Evolutionary conservation across 768 basidiomycete genomes (phyloP).

Genomic region (Nidularia pulvinata): DNA sequence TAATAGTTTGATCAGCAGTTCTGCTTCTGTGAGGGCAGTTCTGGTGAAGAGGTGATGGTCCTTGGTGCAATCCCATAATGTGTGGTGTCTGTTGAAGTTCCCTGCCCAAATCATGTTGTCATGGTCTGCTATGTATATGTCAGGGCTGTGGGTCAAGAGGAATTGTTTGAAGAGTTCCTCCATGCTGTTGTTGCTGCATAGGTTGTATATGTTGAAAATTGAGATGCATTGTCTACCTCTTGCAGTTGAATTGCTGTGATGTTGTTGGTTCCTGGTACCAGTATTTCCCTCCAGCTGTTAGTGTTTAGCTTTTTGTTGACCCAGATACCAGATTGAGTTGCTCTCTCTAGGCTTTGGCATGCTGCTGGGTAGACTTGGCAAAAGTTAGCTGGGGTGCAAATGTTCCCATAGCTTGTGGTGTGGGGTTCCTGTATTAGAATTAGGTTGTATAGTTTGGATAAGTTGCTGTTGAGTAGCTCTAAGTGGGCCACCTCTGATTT

Average conservation of each 20-base stretch:
- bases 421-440: conserved; percentile 15
- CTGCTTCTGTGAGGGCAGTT: conserved; percentile 11
- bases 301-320: conserved; percentile 13
- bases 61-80: conserved; percentile 28
- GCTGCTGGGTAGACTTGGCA: conserved; percentile 11
- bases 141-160: not conserved
- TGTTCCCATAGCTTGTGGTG: conserved; percentile 6
- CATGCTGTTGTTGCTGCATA: conserved; percentile 7
- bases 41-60: conserved; percentile 32
- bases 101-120: conserved; percentile 27
- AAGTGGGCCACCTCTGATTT: conserved; percentile 11
- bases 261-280: conserved; percentile 14
- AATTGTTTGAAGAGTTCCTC: not conserved
- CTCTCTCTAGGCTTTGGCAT: conserved; percentile 1
- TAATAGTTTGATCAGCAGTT: conserved; percentile 21
- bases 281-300: conserved; percentile 13
- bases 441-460: conserved; percentile 6
- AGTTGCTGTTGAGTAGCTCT: conserved; percentile 7
- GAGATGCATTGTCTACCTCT: conserved; percentile 9
- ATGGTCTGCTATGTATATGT: not conserved
- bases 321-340: conserved; percentile 12
- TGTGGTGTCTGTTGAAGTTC: conserved; percentile 40
- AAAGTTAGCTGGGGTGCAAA: conserved; percentile 12
- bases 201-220: conserved; percentile 23
- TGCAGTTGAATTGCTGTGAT: conserved; percentile 19